Base-by-base conservation (phyloP, 1,139 yeast genomes). In the Pichia cactophila region DNA sequence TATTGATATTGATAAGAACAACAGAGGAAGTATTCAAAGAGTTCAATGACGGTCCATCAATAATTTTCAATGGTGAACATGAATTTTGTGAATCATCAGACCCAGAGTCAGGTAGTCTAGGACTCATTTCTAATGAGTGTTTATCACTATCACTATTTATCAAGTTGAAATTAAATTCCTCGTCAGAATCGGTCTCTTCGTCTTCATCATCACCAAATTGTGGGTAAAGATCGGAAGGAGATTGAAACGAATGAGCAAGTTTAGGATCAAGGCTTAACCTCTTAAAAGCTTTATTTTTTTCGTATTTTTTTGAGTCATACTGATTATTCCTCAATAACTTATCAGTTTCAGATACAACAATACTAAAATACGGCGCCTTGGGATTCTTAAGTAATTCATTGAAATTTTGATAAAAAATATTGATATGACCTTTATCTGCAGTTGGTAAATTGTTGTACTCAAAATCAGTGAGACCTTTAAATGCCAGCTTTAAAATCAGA, bases 201-300 rank as follows among this genome's bases (percentile, higher is more conserved):
- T 39, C 29, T 2, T 16, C 23, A 6, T 29, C 33, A 31, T 20
- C 20, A 6, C 44, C 43, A 11, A 47, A 26, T 38, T 49, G 50
- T 9, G 53, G 53, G 33, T 50, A 50, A 14, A 50, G 41, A 4
- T 50, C 50, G 10, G 44, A 45, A 6, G 48, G 50, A 12, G 53
- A 47, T 31, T 42, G 36, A 8, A 35, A 26, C 11, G 40, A 23
- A 12, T 42, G 28, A 2, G 28, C n/a, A 16, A 11, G 11, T 8
- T 43, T 50, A 8, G 48, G 46, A 39, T 50, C 53, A 26, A 50
- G 23, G 31, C 50, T 44, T 36, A n/a, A 37, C 39, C 45, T 42
- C 4, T 17, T 28, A 10, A 33, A 20, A 5, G 8, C 14, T 20
- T 29, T n/a, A 12, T 10, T 10, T 12, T 31, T 31, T 31, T 3